Evolutionary conservation across 805 yeast genomes (phyloP), one percentile per base, ranked within the genome.

Genomic region (Saccharomycopsis selenospora): DNA sequence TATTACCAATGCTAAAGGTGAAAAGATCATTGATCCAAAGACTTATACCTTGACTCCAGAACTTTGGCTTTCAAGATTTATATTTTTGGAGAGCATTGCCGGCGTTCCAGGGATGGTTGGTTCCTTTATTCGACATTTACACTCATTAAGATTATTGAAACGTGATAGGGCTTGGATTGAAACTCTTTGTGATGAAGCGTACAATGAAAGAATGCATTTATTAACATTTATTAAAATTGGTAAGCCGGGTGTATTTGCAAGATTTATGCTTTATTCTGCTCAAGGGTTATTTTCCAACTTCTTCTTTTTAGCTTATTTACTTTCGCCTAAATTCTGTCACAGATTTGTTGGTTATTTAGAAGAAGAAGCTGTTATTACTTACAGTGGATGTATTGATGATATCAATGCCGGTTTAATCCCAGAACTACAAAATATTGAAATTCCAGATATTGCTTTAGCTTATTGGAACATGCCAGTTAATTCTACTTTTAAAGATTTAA

Each of bases 21-120:
- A 63, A 26, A 52, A 58, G 23, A 52, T 62, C 27, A 64, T 66
- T 40, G 59, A 61, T 41, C 66, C 65, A 45, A 60, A 61, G 24
- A 57, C 74, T 43, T 73, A 69, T 53, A 67, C 67, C 46, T 77
- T 82, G 85, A 77, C 82, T 3, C 75, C 74, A 23, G 69, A 67
- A 46, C 77, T 79, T 58, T 83, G 89, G 89, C 56, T 83, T 50
- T 74, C 78, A 4, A 62, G 84, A 46, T 64, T 75, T 49, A 75
- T 83, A 33, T 80, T 83, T 56, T 69, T 82, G 55, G 90, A 82
- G 61, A 73, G 80, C 51, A 71, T 83, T 48, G 90, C 90, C 3
- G 89, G 87, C 6, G 85, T 82, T n/a, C 90, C 90, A 1, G 89
- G 90, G 8, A 76, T 80, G 71, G 84, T 79, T 42, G 90, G 85